phyloP scores from a whole-genome alignment of 2,329 filamentous ascomycete genomes.

The Dactylella cylindrospora region DNA sequence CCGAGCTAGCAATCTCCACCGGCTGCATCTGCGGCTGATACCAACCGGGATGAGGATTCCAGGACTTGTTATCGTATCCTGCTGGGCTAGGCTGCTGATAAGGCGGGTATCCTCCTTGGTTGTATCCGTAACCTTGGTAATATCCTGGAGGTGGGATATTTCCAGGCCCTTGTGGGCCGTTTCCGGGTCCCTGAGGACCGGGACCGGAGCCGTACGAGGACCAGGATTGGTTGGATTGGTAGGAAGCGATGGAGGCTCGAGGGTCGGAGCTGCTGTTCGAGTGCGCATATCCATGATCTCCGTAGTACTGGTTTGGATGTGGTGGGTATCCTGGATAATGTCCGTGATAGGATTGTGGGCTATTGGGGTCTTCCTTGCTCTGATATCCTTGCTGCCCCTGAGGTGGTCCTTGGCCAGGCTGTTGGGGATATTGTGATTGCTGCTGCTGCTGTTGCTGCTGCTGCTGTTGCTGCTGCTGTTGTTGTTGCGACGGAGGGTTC shows the following conservation, averaged over 20 bases:
- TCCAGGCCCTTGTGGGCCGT: conserved; percentile 1
- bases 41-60: conserved; percentile 26
- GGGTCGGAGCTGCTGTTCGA: conserved; percentile 9
- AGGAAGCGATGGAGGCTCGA: too few relatives aligned
- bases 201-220: conserved; percentile 11
- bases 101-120: background rate
- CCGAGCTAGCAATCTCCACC: conserved; percentile 28
- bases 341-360: too few relatives aligned
- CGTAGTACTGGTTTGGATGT: too few relatives aligned
- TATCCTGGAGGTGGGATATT: conserved; percentile 13
- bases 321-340: too few relatives aligned
- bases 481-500: background rate
- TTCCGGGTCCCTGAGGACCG: background rate
- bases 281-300: too few relatives aligned
- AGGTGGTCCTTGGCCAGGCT: too few relatives aligned
- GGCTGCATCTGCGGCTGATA: conserved; percentile 16
- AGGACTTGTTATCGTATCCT: conserved; percentile 18
- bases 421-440: too few relatives aligned
- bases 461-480: too few relatives aligned
- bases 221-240: conserved; percentile 22
- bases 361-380: too few relatives aligned
- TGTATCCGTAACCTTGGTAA: conserved; percentile 15
- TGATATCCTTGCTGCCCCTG: too few relatives aligned
- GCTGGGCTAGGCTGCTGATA: background rate
- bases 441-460: too few relatives aligned